Base-by-base conservation (phyloP, 805 yeast genomes). In the Zygoascus biomembranicola region DNA sequence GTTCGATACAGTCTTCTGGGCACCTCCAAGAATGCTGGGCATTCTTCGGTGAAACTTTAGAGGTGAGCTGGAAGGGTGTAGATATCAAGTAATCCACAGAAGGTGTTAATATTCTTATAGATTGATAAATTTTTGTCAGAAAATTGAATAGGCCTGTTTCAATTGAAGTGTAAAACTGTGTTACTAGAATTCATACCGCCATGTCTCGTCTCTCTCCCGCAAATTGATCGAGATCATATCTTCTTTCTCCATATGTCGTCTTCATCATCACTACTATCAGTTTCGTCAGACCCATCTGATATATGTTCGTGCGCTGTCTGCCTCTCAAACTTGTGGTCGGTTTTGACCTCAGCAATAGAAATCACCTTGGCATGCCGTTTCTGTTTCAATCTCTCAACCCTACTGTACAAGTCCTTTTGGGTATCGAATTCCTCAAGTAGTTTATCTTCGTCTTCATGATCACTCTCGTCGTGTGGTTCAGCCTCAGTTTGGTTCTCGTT, bases 1-100 rank as follows among this genome's bases (percentile, higher is more conserved):
- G 78, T 85, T 28, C 67, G 88, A 49, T 84, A 85, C 61, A 64
- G 63, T 8, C 42, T 8, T 44, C 14, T 19, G 14, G 26, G 45
- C 16, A n/a, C 8, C 8, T 4, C 39, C 16, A n/a, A 13, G 39
- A 35, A 35, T 23, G 28, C 28, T 23, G 28, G 28, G 6, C 28
- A 23, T 23, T 23, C 28, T 23, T 23, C 28, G 28, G 6, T 23
- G 28, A 23, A 23, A 6, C 28, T 23, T 23, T 23, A 23, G 6
- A 23, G 6, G 6, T 23, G 28, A 23, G 28, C 28, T 23, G 6
- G 28, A 23, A 23, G 28, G 28, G 28, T 6, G 28, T 23, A 23
- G 28, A 23, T 23, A 23, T 23, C 6, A 6, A 23, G 28, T 23
- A 4, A 23, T 23, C 28, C 6, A 23, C 28, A 23, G 6, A 23